Conservation (phyloP, 495 filamentous ascomycete genomes). For the Penicillium argentinense region DNA sequence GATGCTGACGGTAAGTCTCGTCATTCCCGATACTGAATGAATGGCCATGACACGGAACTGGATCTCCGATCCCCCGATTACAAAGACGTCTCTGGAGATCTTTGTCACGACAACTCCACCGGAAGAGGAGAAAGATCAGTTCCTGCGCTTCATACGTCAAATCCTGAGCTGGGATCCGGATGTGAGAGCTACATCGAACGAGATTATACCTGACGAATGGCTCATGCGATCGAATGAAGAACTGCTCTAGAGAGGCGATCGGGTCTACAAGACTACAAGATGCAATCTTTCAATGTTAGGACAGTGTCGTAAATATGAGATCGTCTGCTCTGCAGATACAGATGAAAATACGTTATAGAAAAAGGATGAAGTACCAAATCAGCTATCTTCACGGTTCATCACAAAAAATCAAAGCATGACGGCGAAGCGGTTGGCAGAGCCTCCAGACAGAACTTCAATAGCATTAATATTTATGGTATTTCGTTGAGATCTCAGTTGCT, state of each 20-base stretch:
- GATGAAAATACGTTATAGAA: too few species aligned
- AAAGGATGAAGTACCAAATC: too few species aligned
- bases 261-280: too few species aligned
- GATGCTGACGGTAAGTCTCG: constrained; percentile 17
- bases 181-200: constrained; percentile 5
- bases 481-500: too few species aligned
- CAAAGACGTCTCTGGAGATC: constrained; percentile 12
- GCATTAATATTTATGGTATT: too few species aligned
- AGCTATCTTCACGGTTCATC: too few species aligned
- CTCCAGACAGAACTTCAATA: too few species aligned
- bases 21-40: neutral
- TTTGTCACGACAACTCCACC: constrained; percentile 16
- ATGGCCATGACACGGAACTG: constrained; percentile 12
- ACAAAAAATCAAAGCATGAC: too few species aligned
- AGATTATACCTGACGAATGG: constrained; percentile 11
- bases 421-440: too few species aligned
- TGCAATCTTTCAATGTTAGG: too few species aligned
- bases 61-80: constrained; percentile 10
- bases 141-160: constrained; percentile 14
- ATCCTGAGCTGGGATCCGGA: constrained; percentile 16
- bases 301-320: too few species aligned
- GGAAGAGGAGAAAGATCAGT: constrained; percentile 13
- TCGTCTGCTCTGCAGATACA: too few species aligned
- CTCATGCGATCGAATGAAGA: constrained; percentile 3
- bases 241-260: constrained; percentile 1